phyloP scores from a whole-genome alignment of 257 asterid species.

The Salvia miltiorrhiza region DNA sequence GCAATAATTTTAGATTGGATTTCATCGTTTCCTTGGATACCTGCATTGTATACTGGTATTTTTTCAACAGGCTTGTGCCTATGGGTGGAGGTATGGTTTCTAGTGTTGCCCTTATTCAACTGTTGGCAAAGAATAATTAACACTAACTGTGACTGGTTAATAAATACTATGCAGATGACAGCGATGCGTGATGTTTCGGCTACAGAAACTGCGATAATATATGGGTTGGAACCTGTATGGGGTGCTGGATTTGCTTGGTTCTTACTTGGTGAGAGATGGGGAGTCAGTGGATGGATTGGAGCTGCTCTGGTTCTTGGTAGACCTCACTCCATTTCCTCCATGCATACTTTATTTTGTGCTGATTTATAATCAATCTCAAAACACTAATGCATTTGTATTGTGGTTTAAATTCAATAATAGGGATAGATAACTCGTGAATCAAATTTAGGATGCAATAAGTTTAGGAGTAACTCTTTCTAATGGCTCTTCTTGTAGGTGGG shows the following conservation, averaged over 20 bases:
- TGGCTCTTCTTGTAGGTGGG: constrained; percentile 44
- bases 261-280: constrained; percentile 90
- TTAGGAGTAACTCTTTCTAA: no score
- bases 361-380: not conserved
- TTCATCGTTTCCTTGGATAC: constrained; percentile 70
- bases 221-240: constrained; percentile 84
- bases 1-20: constrained; percentile 29
- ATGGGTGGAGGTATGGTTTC: constrained; percentile 61
- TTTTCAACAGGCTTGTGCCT: constrained; percentile 73
- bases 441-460: no score
- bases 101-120: not conserved
- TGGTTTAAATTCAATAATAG: no score
- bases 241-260: constrained; percentile 90
- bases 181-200: constrained; percentile 79
- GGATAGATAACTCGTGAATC: no score
- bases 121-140: not conserved
- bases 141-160: not conserved
- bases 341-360: not conserved
- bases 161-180: constrained; percentile 35
- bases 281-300: constrained; percentile 70
- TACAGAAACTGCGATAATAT: constrained; percentile 71
- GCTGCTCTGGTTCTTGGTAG: constrained; percentile 77
- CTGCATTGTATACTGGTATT: constrained; percentile 76
- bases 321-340: constrained; percentile 2
- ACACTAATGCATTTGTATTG: no score